These are phyloP conservation scores for Neofusicoccum laricinum DNA, from an alignment of 2,329 filamentous ascomycete species.

Conservation along the genomic window DNA sequence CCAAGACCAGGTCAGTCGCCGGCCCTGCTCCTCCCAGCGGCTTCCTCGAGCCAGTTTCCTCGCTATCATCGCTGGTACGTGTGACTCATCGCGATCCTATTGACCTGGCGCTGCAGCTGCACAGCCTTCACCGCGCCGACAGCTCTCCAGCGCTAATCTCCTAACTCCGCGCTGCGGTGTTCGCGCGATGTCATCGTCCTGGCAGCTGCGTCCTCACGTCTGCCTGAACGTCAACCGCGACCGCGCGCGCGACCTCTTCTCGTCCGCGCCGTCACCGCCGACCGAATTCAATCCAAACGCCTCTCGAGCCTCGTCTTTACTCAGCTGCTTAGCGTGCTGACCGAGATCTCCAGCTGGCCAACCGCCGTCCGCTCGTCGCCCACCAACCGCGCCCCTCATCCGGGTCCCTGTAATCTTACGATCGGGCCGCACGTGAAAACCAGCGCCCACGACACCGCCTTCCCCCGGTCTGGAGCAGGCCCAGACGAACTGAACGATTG, in stretches of 20 bases:
- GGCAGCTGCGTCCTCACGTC: neutral
- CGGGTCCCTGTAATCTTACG: neutral
- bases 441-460: neutral
- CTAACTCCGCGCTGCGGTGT: conserved; percentile 9
- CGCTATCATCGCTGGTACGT: neutral
- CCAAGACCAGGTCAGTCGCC: conserved; percentile 12
- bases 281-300: neutral
- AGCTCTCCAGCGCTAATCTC: neutral
- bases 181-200: conserved; percentile 1
- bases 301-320: neutral
- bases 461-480: neutral
- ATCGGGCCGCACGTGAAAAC: neutral
- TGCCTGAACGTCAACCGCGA: neutral
- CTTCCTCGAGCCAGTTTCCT: neutral
- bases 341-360: neutral
- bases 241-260: neutral
- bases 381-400: conserved; percentile 3
- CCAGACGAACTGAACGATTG: no score
- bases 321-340: conserved; percentile 7
- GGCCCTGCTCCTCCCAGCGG: neutral
- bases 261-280: neutral
- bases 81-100: conserved; percentile 3
- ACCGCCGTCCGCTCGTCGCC: neutral
- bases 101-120: conserved; percentile 1
- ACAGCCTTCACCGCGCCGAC: neutral